These are phyloP conservation scores for Melastoma malabathricum DNA, from an alignment of 345 rosid genomes.

Conservation along the genomic window DNA sequence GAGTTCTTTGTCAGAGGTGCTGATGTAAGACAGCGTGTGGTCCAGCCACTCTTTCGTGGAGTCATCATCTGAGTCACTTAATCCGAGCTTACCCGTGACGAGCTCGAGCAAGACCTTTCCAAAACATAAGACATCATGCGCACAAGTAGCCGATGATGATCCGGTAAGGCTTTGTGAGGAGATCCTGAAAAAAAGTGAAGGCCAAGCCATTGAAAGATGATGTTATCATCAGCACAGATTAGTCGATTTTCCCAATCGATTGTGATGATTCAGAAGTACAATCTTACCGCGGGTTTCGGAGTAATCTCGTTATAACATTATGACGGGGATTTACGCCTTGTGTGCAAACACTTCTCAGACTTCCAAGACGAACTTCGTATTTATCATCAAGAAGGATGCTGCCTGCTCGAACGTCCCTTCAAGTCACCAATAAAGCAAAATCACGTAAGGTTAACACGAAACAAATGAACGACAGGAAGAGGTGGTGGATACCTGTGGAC, in stretches of 20 bases:
- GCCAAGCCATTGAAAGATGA: constrained; percentile 2
- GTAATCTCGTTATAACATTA: constrained; percentile 43
- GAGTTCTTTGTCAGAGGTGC: constrained; percentile 53
- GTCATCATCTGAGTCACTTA: constrained; percentile 47
- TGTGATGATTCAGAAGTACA: background rate
- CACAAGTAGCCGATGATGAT: constrained; percentile 30
- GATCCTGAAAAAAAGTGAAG: constrained; percentile 26
- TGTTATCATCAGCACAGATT: constrained; percentile 4
- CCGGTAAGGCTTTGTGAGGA: constrained; percentile 40
- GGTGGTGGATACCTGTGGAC: constrained; percentile 62
- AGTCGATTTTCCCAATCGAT: no score
- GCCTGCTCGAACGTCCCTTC: constrained; percentile 88
- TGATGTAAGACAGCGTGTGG: constrained; percentile 44
- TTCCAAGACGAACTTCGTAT: constrained; percentile 91
- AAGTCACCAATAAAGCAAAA: constrained; percentile 11
- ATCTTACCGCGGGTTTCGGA: constrained; percentile 68
- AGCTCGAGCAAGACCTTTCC: constrained; percentile 83
- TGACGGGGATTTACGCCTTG: constrained; percentile 66
- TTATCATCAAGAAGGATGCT: constrained; percentile 92
- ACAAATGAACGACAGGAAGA: background rate
- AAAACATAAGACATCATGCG: constrained; percentile 80
- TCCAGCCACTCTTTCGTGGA: constrained; percentile 45
- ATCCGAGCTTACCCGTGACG: constrained; percentile 83
- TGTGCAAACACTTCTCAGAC: constrained; percentile 50
- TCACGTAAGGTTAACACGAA: background rate